Base-by-base conservation (phyloP, 2,329 filamentous ascomycete species). In the Westerdykella aurantiaca region DNA sequence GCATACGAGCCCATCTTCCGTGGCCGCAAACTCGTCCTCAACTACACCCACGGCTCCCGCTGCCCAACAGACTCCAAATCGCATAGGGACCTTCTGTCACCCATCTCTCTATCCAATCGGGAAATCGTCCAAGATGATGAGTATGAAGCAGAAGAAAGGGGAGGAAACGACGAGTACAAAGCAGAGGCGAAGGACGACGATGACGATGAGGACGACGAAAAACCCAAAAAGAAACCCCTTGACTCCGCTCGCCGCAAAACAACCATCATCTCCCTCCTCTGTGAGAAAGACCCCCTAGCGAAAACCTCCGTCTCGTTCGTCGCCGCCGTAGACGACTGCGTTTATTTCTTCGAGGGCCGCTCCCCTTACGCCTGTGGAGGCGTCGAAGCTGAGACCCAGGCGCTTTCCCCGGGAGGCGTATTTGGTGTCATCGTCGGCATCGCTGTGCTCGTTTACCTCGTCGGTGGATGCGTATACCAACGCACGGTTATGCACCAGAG, bases 401-500 rank as follows among this genome's bases (percentile, higher is more conserved):
- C 74, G 10, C 84, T 74, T 69, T 86, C 61, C 71, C 93, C 68
- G 60, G 86, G 64, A 70, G 88, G 73, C 68, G 78, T 98, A 11
- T 98, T 98, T 63, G 86, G 86, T 48, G 85, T 97, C 51, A 97
- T 98, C 64, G 79, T 56, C n/a, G 59, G 80, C 34, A 82, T 85
- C 41, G 86, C 90, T 9, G 77, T 96, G 31, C 71, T 91, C 9
- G 93, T 93, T 17, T 98, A 98, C 69, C 74, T 95, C 43, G 78
- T 94, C 31, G 93, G 93, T 55, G 93, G 93, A 60, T 86, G 95
- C 56, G 89, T 95, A 50, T 98, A 97, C 73, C 91, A 96, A 69
- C 82, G 93, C 47, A 94, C 88, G 25, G 90, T 98, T 45, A 85
- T 90, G 69, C 88, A 98, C 66, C 89, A 95, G 57, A 79, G 93